Percentiles rank a stretch among this genome's conserved stretches.
These are phyloP conservation scores for Vanrija sp. DNA, from an alignment of 1,284 basidiomycete species.

Conservation along the genomic window DNA sequence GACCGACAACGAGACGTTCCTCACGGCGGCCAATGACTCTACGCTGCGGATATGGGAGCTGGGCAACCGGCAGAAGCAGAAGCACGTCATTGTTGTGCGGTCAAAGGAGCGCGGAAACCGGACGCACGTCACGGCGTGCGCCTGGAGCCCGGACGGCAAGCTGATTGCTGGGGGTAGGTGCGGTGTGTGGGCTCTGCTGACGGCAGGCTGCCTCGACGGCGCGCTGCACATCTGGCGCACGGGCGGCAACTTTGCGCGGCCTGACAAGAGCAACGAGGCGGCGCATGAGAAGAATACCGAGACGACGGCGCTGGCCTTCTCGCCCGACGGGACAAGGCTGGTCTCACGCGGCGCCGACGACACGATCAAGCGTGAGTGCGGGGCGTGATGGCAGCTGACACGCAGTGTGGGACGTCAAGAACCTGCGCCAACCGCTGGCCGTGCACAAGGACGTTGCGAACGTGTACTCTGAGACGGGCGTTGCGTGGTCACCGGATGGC, in stretches of 20 bases:
- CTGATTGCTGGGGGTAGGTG: conserved; percentile 76
- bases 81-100: conserved; percentile 90
- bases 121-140: conserved; percentile 83
- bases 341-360: conserved; percentile 87
- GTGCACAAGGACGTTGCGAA: conserved; percentile 63
- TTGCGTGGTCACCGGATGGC: conserved; percentile 88
- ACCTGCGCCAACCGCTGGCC: conserved; percentile 79
- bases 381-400: background rate
- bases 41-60: conserved; percentile 95
- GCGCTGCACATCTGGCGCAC: conserved; percentile 89
- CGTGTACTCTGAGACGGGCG: conserved; percentile 83
- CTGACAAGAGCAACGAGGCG: conserved; percentile 74
- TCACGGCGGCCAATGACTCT: conserved; percentile 90
- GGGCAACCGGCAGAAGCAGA: conserved; percentile 81
- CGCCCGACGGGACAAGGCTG: conserved; percentile 73
- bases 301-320: conserved; percentile 77
- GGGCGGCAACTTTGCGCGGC: conserved; percentile 84
- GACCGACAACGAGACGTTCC: conserved; percentile 71
- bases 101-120: conserved; percentile 92
- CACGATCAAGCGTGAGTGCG: conserved; percentile 81
- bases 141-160: conserved; percentile 79
- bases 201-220: conserved; percentile 80
- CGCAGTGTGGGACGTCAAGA: conserved; percentile 87
- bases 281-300: conserved; percentile 80
- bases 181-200: conserved; percentile 5